A percentile compares a stretch with the other conserved stretches of the same genome.
Evolutionary conservation across 1,284 basidiomycete species (phyloP).

Genomic region (Pterula multifida): DNA sequence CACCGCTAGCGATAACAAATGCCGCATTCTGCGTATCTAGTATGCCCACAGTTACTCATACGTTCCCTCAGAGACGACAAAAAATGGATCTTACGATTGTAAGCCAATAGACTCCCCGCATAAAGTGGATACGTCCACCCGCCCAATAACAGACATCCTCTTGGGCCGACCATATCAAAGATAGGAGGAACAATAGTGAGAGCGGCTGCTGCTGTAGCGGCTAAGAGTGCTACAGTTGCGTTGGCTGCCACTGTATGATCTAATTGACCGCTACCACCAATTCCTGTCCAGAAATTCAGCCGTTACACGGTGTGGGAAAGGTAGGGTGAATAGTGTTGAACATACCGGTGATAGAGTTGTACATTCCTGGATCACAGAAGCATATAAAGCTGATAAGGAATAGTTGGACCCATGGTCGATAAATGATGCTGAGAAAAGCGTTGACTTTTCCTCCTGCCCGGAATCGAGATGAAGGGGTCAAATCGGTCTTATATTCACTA

Average conservation of each 20-base stretch:
- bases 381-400: neutral
- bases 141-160: conserved; percentile 41
- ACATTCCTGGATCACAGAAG: neutral
- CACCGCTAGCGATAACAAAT: conserved; percentile 45
- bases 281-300: conserved; percentile 11
- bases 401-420: neutral
- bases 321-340: neutral
- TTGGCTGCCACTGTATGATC: conserved; percentile 19
- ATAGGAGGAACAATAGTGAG: conserved; percentile 22
- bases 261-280: conserved; percentile 19
- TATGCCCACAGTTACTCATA: conserved; percentile 15
- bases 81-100: conserved; percentile 10
- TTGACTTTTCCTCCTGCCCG: too few species aligned
- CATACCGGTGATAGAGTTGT: neutral
- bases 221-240: conserved; percentile 16
- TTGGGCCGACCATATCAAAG: conserved; percentile 41
- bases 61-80: neutral
- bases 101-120: conserved; percentile 37
- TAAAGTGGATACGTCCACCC: conserved; percentile 43
- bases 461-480: too few species aligned
- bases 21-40: conserved; percentile 24
- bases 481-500: too few species aligned
- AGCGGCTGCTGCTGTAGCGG: conserved; percentile 17
- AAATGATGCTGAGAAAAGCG: too few species aligned
- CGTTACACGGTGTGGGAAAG: neutral